Conservation (phyloP, 2,329 filamentous ascomycete species). For the Cryphonectria nitschkei region DNA sequence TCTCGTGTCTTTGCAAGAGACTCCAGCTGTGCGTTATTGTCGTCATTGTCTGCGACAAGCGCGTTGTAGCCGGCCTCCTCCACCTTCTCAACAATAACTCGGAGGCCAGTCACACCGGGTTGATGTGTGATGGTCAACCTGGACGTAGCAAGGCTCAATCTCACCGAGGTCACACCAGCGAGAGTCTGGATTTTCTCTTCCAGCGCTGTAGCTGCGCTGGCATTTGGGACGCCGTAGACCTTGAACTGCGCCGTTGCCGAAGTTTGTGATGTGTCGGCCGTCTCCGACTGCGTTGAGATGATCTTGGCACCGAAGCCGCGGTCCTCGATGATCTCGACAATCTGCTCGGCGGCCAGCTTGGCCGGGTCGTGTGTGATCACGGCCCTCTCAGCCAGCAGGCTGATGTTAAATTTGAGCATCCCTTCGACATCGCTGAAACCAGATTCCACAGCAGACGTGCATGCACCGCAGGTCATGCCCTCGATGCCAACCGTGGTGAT, state of each 20-base stretch:
- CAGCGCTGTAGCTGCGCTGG: conserved; percentile 70
- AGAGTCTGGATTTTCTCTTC: conserved; percentile 68
- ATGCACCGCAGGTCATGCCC: conserved; percentile 97
- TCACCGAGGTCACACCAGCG: conserved; percentile 74
- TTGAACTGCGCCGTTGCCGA: conserved; percentile 73
- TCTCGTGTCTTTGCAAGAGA: conserved; percentile 95
- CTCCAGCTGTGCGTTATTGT: conserved; percentile 95
- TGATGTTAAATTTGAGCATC: conserved; percentile 89
- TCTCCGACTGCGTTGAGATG: conserved; percentile 73
- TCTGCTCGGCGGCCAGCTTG: conserved; percentile 72
- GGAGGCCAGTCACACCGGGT: conserved; percentile 73
- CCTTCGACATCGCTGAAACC: conserved; percentile 80
- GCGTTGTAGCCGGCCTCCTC: conserved; percentile 88
- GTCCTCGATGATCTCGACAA: conserved; percentile 84
- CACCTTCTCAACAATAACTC: conserved; percentile 79
- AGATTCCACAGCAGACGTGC: conserved; percentile 86
- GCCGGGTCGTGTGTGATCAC: conserved; percentile 81
- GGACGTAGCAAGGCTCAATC: conserved; percentile 73
- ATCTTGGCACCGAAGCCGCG: conserved; percentile 84
- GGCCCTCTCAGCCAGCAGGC: conserved; percentile 87
- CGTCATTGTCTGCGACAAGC: conserved; percentile 85
- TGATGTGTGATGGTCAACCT: conserved; percentile 76
- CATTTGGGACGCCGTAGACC: conserved; percentile 77
- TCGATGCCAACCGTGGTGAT: conserved; percentile 88
- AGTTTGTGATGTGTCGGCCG: conserved; percentile 55